A percentile compares a stretch with the other conserved stretches of the same genome.
These are phyloP conservation scores for Volvox africanus DNA, from an alignment of 139 green algal species.

Conservation along the genomic window DNA sequence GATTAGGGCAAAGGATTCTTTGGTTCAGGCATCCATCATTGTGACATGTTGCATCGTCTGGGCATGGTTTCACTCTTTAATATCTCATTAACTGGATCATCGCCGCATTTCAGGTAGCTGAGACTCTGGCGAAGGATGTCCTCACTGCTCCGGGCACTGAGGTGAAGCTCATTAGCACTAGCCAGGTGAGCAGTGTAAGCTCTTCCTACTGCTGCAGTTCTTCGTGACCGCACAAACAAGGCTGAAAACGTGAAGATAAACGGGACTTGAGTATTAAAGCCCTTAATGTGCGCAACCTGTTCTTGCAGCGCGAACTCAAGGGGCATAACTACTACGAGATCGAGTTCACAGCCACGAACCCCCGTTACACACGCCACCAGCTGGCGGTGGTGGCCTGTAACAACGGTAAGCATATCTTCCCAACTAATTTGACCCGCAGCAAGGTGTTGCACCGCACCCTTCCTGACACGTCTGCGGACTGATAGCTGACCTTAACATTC, in stretches of 20 bases:
- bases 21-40: no score
- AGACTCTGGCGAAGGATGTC: conserved; percentile 72
- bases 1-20: no score
- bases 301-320: conserved; percentile 71
- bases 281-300: no score
- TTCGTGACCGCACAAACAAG: no score
- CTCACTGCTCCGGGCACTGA: conserved; percentile 79
- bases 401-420: conserved; percentile 77
- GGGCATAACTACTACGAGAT: conserved; percentile 93
- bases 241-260: no score
- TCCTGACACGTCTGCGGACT: not conserved
- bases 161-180: conserved; percentile 79
- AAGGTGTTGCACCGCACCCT: not conserved
- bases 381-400: conserved; percentile 79
- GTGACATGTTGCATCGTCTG: no score
- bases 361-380: conserved; percentile 78
- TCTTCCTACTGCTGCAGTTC: no score
- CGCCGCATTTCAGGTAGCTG: conserved; percentile 54
- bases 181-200: conserved; percentile 60
- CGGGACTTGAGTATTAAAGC: no score
- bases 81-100: no score
- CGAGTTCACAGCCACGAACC: conserved; percentile 87
- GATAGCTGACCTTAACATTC: no score
- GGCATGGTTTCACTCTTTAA: no score
- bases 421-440: not conserved